Percentiles rank a stretch among this genome's conserved stretches.
These are phyloP conservation scores for Royoungia palumana DNA, from an alignment of 768 basidiomycete genomes.

Conservation along the genomic window DNA sequence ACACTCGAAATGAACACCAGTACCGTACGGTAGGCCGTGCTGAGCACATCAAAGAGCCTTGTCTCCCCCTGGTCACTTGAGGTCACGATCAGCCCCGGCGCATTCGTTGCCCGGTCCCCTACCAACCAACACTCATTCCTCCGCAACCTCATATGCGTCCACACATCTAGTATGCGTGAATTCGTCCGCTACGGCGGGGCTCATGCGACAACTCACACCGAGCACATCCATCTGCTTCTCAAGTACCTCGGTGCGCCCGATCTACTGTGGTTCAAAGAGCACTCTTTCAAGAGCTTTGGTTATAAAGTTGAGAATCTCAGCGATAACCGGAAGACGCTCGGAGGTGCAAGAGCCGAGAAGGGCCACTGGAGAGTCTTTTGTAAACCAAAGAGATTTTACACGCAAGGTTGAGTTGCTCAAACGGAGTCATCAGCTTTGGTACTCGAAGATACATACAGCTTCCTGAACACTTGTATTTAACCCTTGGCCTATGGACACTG, in stretches of 20 bases:
- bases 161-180: not conserved
- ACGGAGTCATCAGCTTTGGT: too few species aligned
- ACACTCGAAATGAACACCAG: constrained; percentile 25
- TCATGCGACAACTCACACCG: constrained; percentile 54
- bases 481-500: constrained; percentile 32
- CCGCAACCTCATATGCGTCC: constrained; percentile 6
- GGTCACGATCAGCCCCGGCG: not conserved
- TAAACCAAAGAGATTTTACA: too few species aligned
- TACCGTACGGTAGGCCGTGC: constrained; percentile 16
- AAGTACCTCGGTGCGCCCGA: not conserved
- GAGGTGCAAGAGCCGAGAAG: too few species aligned
- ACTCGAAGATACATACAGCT: constrained; percentile 27
- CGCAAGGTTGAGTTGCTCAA: too few species aligned
- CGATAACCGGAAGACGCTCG: too few species aligned
- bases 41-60: constrained; percentile 8
- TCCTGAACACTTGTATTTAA: constrained; percentile 39
- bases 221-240: constrained; percentile 36
- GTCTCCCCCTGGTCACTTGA: not conserved
- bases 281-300: constrained; percentile 22
- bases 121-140: constrained; percentile 7
- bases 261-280: not conserved
- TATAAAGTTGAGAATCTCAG: too few species aligned
- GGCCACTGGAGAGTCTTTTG: too few species aligned
- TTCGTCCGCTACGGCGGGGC: constrained; percentile 44
- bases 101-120: constrained; percentile 16